A percentile compares a stretch with the other conserved stretches of the same genome.
Conservation (phyloP, 2,329 filamentous ascomycete species). For the Coniella vitis region DNA sequence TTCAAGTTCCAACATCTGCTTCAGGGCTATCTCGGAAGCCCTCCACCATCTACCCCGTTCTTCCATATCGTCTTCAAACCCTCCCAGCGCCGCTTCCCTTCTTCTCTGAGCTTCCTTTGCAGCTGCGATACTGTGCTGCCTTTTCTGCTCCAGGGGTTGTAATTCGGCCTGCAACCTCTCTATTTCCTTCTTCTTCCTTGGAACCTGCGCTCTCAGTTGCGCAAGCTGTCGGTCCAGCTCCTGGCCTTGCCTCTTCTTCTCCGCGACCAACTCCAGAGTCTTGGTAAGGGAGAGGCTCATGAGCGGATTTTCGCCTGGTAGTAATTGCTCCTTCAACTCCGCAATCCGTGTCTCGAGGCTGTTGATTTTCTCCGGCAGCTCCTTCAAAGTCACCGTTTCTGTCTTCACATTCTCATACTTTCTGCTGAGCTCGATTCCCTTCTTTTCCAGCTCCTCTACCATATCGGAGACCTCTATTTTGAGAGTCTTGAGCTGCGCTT, state of each 20-base stretch:
- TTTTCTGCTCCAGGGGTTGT: slow-evolving; percentile 59
- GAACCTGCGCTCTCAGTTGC: slow-evolving; percentile 52
- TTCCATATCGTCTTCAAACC: slow-evolving; percentile 66
- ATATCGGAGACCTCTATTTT: slow-evolving; percentile 73
- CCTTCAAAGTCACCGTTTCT: slow-evolving; percentile 41
- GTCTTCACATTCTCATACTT: slow-evolving; percentile 45
- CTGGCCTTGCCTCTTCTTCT: slow-evolving; percentile 42
- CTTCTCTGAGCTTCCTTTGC: slow-evolving; percentile 65
- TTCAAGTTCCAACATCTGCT: slow-evolving; percentile 54
- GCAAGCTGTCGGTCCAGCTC: slow-evolving; percentile 60
- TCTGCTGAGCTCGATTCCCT: slow-evolving; percentile 50
- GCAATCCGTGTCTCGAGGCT: slow-evolving; percentile 43
- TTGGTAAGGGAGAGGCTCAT: slow-evolving; percentile 51
- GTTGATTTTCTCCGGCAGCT: slow-evolving; percentile 44
- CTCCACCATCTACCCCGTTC: slow-evolving; percentile 70
- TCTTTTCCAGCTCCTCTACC: slow-evolving; percentile 63
- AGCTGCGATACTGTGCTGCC: slow-evolving; percentile 56
- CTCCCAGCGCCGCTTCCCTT: slow-evolving; percentile 59
- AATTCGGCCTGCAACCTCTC: slow-evolving; percentile 63
- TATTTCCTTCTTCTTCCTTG: slow-evolving; percentile 59
- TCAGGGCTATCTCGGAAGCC: slow-evolving; percentile 58
- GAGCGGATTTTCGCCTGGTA: slow-evolving; percentile 31
- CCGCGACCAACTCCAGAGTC: slow-evolving; percentile 47
- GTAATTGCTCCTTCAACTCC: slow-evolving; percentile 36
- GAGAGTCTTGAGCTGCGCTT: slow-evolving; percentile 68